phyloP scores from a whole-genome alignment of 2,329 filamentous ascomycete species.

The Aspergillus melleus region DNA sequence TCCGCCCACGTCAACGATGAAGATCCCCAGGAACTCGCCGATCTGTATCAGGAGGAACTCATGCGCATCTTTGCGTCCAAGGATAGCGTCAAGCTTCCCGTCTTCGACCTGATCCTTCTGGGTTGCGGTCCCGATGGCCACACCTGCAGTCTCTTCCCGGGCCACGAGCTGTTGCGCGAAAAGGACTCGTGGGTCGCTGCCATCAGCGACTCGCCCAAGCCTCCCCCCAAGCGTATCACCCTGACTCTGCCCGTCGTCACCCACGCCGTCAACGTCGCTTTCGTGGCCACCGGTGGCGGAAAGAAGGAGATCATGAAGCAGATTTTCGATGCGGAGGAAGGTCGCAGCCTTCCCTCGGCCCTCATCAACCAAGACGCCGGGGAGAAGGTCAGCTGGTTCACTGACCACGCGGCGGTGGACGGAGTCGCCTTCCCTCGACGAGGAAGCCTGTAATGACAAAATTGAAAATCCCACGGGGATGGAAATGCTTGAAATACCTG shows the following conservation, averaged over 20 bases:
- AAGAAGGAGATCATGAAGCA: slow-evolving; percentile 92
- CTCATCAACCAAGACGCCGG: slow-evolving; percentile 82
- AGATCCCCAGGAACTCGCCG: slow-evolving; percentile 87
- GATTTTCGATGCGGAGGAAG: slow-evolving; percentile 80
- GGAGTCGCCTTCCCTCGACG: slow-evolving; percentile 80
- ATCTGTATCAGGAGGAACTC: slow-evolving; percentile 86
- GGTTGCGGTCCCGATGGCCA: slow-evolving; percentile 96
- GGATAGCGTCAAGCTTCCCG: slow-evolving; percentile 90
- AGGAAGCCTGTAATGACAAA: slow-evolving; percentile 57
- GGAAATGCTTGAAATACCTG: background rate
- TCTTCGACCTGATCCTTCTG: slow-evolving; percentile 91
- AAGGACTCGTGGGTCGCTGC: slow-evolving; percentile 87
- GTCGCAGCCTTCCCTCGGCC: slow-evolving; percentile 74
- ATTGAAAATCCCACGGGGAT: background rate
- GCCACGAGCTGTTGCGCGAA: slow-evolving; percentile 82
- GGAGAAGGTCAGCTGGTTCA: slow-evolving; percentile 93
- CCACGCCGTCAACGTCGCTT: slow-evolving; percentile 82
- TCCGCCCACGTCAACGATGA: slow-evolving; percentile 65
- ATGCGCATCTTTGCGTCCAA: slow-evolving; percentile 84
- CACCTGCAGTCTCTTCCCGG: slow-evolving; percentile 94
- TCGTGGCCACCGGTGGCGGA: slow-evolving; percentile 82
- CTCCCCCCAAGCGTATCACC: slow-evolving; percentile 85
- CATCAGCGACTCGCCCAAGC: slow-evolving; percentile 93
- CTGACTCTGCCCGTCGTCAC: slow-evolving; percentile 87
- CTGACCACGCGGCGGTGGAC: slow-evolving; percentile 80